These are phyloP conservation scores for Metrosideros polymorpha DNA, from an alignment of 441 rosid species.

Conservation along the genomic window DNA sequence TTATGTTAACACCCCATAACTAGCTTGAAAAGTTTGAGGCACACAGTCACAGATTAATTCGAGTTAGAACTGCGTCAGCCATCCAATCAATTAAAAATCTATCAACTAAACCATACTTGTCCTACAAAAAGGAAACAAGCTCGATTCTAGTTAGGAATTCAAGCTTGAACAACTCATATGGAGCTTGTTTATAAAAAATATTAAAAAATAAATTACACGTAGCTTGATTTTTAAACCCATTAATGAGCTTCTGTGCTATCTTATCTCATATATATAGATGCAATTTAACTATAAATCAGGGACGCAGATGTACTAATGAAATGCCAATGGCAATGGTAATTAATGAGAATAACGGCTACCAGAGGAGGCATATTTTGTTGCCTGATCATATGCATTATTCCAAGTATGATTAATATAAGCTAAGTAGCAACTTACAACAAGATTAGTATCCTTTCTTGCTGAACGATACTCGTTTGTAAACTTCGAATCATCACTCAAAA, in stretches of 20 bases:
- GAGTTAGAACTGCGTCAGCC: neutral
- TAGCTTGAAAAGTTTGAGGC: neutral
- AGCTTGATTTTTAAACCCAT: neutral
- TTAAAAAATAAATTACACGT: neutral
- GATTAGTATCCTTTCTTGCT: conserved; percentile 71
- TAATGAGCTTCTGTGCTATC: neutral
- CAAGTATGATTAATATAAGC: neutral
- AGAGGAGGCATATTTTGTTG: neutral
- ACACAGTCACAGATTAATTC: neutral
- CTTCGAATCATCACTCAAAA: conserved; percentile 63
- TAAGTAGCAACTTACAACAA: conserved; percentile 42
- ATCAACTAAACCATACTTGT: neutral
- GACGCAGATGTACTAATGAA: neutral
- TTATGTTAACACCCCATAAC: neutral
- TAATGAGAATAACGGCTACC: neutral
- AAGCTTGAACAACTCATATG: neutral
- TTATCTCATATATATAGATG: neutral
- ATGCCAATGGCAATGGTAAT: neutral
- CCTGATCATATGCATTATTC: neutral
- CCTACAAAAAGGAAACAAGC: neutral
- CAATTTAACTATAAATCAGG: neutral
- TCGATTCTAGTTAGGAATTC: neutral
- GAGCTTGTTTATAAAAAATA: neutral
- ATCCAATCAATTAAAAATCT: neutral
- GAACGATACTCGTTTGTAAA: conserved; percentile 61